Evolutionary conservation across 1,284 basidiomycete genomes (phyloP).

Genomic region (Rhodotorula sp.): DNA sequence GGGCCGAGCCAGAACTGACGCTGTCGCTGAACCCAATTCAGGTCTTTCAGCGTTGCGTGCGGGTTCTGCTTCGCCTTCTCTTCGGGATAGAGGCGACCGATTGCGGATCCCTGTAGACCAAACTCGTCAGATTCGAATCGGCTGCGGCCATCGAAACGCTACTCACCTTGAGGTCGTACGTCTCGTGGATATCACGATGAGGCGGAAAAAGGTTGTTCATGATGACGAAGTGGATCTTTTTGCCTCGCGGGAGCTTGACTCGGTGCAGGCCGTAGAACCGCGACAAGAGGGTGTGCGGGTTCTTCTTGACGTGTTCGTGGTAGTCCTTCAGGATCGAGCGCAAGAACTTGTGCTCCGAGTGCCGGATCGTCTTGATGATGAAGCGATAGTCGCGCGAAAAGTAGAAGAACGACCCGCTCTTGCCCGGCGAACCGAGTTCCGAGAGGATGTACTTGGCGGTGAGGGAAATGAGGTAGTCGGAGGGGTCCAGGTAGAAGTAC

Average conservation of each 20-base stretch:
- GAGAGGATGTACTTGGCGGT: constrained; percentile 97
- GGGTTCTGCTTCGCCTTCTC: constrained; percentile 76
- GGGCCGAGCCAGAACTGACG: constrained; percentile 84
- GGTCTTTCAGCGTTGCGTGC: constrained; percentile 86
- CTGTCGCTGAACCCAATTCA: constrained; percentile 87
- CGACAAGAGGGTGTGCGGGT: constrained; percentile 90
- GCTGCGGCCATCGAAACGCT: not conserved
- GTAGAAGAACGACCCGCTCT: constrained; percentile 98
- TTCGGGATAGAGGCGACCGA: constrained; percentile 84
- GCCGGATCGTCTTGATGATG: constrained; percentile 99
- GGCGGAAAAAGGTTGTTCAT: constrained; percentile 99
- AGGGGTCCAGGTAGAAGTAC: constrained; percentile 91
- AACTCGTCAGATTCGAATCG: too few relatives aligned
- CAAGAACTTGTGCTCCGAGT: constrained; percentile 90
- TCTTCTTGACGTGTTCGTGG: constrained; percentile 79
- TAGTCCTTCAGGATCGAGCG: constrained; percentile 80
- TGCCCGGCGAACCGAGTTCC: constrained; percentile 96
- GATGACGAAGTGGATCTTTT: constrained; percentile 98
- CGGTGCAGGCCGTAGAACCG: constrained; percentile 96
- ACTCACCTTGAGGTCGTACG: constrained; percentile 80
- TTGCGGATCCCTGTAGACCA: constrained; percentile 65
- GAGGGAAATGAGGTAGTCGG: constrained; percentile 92
- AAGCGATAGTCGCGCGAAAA: constrained; percentile 98
- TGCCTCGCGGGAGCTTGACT: constrained; percentile 88
- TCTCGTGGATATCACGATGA: constrained; percentile 96